Conservation (phyloP, 345 rosid species). For the Garcia nutans region DNA sequence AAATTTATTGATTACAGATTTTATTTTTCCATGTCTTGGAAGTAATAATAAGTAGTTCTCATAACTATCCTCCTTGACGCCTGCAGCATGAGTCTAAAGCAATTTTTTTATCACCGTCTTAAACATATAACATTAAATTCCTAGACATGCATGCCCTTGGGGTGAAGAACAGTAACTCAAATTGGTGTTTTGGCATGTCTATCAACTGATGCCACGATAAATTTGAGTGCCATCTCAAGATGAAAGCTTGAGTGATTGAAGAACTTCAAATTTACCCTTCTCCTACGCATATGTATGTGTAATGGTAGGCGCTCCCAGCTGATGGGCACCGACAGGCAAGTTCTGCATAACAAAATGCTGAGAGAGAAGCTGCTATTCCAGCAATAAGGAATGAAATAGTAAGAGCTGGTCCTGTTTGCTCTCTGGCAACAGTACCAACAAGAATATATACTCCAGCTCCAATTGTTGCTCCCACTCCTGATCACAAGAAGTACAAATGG, state of each 20-base stretch:
- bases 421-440: slow-evolving; percentile 96
- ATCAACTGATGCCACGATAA: neutral
- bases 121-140: neutral
- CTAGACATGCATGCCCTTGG: neutral
- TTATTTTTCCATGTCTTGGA: neutral
- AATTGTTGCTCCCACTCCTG: slow-evolving; percentile 94
- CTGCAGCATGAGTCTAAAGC: neutral
- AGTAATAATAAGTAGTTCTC: neutral
- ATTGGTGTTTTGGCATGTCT: neutral
- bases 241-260: slow-evolving; percentile 6
- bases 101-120: neutral
- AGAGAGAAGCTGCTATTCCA: slow-evolving; percentile 90
- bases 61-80: neutral
- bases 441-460: slow-evolving; percentile 99
- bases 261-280: slow-evolving; percentile 57
- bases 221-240: neutral
- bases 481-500: neutral
- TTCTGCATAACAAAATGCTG: slow-evolving; percentile 96
- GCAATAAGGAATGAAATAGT: slow-evolving; percentile 85
- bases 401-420: slow-evolving; percentile 96
- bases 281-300: slow-evolving; percentile 88
- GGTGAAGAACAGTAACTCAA: neutral
- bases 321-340: slow-evolving; percentile 94
- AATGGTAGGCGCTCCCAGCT: slow-evolving; percentile 99
- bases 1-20: neutral